Conservation (phyloP, 2,329 filamentous ascomycete genomes). For the Colletotrichum sp. region DNA sequence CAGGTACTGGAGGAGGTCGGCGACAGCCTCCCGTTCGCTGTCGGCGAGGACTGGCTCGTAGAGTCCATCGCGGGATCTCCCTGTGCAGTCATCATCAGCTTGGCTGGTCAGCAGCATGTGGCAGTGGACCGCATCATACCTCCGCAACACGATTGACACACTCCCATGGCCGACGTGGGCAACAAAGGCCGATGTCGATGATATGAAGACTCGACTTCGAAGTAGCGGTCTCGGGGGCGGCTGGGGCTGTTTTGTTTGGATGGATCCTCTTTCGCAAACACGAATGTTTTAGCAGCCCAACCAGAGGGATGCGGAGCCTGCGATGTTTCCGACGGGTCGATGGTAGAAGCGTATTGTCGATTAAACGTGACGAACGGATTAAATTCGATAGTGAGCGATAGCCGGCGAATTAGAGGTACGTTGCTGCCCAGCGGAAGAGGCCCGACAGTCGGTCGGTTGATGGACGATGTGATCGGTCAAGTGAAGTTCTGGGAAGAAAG, state of each 20-base stretch:
- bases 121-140: conserved; percentile 35
- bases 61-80: conserved; percentile 79
- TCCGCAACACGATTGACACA: conserved; percentile 68
- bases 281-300: conserved; percentile 4
- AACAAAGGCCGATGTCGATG: conserved; percentile 7
- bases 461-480: conserved; percentile 18
- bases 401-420: not conserved
- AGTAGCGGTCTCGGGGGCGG: not conserved
- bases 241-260: conserved; percentile 18
- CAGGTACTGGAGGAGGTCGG: conserved; percentile 92
- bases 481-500: conserved; percentile 19
- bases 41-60: conserved; percentile 91
- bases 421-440: conserved; percentile 13
- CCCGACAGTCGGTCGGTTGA: conserved; percentile 15
- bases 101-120: not conserved
- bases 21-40: conserved; percentile 95
- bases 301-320: conserved; percentile 8
- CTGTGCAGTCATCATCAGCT: conserved; percentile 41
- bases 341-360: not conserved
- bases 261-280: conserved; percentile 14
- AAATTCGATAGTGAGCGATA: not conserved
- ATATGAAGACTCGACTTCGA: conserved; percentile 7
- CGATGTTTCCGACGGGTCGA: not conserved
- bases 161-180: conserved; percentile 56
- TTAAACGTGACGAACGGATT: not conserved